phyloP scores from a whole-genome alignment of 768 basidiomycete species.

The Mycena alexandri region DNA sequence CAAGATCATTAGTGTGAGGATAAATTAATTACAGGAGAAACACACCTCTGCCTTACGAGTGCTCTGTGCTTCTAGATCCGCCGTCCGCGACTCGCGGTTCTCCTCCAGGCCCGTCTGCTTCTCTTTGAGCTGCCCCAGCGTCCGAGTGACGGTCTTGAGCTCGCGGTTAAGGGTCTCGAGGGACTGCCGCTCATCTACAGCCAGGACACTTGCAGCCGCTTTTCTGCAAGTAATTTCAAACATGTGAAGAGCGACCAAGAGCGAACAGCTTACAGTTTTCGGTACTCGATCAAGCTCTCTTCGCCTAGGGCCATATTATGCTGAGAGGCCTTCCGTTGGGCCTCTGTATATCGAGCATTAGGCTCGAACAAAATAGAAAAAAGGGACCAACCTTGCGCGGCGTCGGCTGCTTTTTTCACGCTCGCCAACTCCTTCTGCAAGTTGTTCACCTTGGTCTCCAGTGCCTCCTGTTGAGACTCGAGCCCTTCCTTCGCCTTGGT shows the following conservation, averaged over 20 bases:
- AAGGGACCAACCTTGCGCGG: constrained; percentile 75
- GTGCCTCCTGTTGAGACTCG: constrained; percentile 60
- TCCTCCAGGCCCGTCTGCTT: constrained; percentile 75
- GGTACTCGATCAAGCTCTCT: constrained; percentile 90
- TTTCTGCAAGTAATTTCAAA: constrained; percentile 64
- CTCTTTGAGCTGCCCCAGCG: constrained; percentile 74
- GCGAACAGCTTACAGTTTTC: constrained; percentile 68
- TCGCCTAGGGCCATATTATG: constrained; percentile 84
- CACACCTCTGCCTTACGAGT: constrained; percentile 72
- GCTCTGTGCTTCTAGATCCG: constrained; percentile 64
- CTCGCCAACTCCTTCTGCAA: constrained; percentile 75
- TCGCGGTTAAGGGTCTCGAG: constrained; percentile 86
- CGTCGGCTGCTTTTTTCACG: constrained; percentile 78
- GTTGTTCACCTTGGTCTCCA: constrained; percentile 63
- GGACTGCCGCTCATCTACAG: constrained; percentile 88
- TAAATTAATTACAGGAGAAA: not conserved
- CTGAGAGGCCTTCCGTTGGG: constrained; percentile 77
- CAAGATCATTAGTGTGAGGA: not conserved
- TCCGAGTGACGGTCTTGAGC: constrained; percentile 78
- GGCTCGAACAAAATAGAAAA: not conserved
- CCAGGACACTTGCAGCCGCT: constrained; percentile 80
- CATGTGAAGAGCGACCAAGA: not conserved
- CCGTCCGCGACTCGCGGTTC: constrained; percentile 66
- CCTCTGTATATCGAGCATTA: constrained; percentile 61
- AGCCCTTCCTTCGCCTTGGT: constrained; percentile 73